A percentile compares a stretch with the other conserved stretches of the same genome.
Conservation (phyloP, 805 yeast genomes). For the Lachancea waltii region DNA sequence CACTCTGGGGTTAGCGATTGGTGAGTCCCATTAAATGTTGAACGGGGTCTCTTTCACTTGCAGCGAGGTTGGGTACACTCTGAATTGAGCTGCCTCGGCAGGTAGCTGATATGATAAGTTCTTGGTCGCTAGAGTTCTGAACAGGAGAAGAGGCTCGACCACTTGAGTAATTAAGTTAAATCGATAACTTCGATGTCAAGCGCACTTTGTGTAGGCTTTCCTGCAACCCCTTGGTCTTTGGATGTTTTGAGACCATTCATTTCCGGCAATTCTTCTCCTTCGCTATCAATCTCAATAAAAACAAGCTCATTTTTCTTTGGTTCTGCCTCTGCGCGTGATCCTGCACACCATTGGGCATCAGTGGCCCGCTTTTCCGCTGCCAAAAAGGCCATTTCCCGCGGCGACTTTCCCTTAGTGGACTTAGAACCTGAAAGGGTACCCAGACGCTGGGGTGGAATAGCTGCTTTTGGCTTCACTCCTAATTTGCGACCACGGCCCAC, state of each 20-base stretch:
- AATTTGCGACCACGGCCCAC: conserved; percentile 28
- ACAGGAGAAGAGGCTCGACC: too few relatives aligned
- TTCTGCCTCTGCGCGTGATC: conserved; percentile 7
- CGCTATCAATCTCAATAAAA: conserved; percentile 17
- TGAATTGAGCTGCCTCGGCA: too few relatives aligned
- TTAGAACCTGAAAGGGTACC: background rate
- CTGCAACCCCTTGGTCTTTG: background rate
- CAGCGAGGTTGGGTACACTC: too few relatives aligned
- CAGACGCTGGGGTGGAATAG: background rate
- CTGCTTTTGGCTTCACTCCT: conserved; percentile 14
- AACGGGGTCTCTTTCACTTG: too few relatives aligned
- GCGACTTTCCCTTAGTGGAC: conserved; percentile 8
- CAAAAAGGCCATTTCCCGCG: conserved; percentile 30
- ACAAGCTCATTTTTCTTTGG: conserved; percentile 17
- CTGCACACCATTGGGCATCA: conserved; percentile 23
- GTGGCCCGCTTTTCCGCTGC: conserved; percentile 29
- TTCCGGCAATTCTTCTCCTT: conserved; percentile 8
- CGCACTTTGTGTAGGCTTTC: background rate
- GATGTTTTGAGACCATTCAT: background rate
- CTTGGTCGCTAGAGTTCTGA: too few relatives aligned
- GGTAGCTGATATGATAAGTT: too few relatives aligned
- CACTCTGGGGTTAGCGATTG: too few relatives aligned
- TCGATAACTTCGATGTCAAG: conserved; percentile 2
- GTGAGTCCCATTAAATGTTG: too few relatives aligned
- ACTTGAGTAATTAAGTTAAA: background rate